Evolutionary conservation across 352 stramenopile species (phyloP).

Genomic region (Aphanomyces invadans): DNA sequence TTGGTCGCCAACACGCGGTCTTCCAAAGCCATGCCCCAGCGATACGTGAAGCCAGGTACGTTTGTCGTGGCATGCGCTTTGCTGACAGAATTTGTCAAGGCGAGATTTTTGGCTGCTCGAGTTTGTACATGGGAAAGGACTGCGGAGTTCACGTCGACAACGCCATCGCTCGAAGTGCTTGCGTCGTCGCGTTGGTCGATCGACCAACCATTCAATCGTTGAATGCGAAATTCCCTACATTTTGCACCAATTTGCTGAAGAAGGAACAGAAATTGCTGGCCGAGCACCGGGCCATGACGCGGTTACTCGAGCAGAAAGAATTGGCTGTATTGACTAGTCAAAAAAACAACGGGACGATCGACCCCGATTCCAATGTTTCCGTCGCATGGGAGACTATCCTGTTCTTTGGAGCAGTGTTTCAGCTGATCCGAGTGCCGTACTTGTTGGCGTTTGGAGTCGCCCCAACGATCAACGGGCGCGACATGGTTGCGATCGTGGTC

Average conservation of each 20-base stretch:
- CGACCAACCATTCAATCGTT: not conserved
- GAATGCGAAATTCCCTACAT: not conserved
- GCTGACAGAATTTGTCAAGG: constrained; percentile 34
- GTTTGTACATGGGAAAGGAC: constrained; percentile 26
- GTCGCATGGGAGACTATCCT: constrained; percentile 24
- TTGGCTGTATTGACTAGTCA: not conserved
- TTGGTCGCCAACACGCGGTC: constrained; percentile 34
- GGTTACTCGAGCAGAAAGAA: not conserved
- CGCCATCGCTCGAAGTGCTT: constrained; percentile 24
- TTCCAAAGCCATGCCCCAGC: constrained; percentile 35
- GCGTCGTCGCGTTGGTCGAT: not conserved
- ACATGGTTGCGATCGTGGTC: constrained; percentile 31
- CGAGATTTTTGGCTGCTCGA: constrained; percentile 45
- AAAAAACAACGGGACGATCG: constrained; percentile 27
- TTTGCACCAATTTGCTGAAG: not conserved
- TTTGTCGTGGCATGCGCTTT: constrained; percentile 37
- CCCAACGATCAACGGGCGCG: constrained; percentile 22
- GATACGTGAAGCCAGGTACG: constrained; percentile 46
- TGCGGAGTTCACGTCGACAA: constrained; percentile 43
- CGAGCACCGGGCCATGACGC: not conserved
- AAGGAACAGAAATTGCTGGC: not conserved
- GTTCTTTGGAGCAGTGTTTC: constrained; percentile 28
- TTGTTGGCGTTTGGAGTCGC: constrained; percentile 20
- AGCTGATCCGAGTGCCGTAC: constrained; percentile 14
- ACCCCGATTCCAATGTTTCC: constrained; percentile 22